These are phyloP conservation scores for Cucurbitaria berberidis DNA, from an alignment of 2,329 filamentous ascomycete genomes.

Conservation along the genomic window DNA sequence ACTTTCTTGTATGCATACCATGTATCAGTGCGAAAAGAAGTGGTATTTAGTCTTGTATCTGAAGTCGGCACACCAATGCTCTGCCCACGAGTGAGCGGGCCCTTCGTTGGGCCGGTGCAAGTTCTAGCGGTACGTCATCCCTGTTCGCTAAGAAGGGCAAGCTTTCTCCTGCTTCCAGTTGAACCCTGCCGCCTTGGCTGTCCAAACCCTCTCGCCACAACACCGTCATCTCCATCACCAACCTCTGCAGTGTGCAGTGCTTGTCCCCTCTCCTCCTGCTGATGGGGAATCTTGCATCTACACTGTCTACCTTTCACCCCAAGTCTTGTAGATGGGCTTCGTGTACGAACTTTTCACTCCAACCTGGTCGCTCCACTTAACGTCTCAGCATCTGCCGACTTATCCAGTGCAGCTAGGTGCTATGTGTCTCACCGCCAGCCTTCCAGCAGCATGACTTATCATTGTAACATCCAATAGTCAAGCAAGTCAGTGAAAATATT, in stretches of 20 bases:
- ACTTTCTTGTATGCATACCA: constrained; percentile 9
- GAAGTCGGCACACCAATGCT: background rate
- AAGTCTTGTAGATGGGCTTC: too few relatives aligned
- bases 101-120: background rate
- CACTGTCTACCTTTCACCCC: too few relatives aligned
- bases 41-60: background rate
- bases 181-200: constrained; percentile 10
- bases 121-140: constrained; percentile 12
- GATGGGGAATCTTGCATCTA: too few relatives aligned
- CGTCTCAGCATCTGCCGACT: constrained; percentile 9
- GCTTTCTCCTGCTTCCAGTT: constrained; percentile 1
- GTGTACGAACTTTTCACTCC: too few relatives aligned
- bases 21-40: constrained; percentile 2
- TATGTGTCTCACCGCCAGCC: background rate
- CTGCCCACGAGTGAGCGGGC: background rate
- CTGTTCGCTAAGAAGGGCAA: constrained; percentile 6
- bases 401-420: constrained; percentile 3
- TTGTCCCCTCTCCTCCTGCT: too few relatives aligned
- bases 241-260: background rate
- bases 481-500: background rate
- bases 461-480: background rate
- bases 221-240: constrained; percentile 3
- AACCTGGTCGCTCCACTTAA: too few relatives aligned
- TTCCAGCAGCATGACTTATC: background rate
- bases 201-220: background rate